A percentile compares a stretch with the other conserved stretches of the same genome.
Evolutionary conservation across 2,329 filamentous ascomycete genomes (phyloP).

Genomic region (Pseudogymnoascus sp.): DNA sequence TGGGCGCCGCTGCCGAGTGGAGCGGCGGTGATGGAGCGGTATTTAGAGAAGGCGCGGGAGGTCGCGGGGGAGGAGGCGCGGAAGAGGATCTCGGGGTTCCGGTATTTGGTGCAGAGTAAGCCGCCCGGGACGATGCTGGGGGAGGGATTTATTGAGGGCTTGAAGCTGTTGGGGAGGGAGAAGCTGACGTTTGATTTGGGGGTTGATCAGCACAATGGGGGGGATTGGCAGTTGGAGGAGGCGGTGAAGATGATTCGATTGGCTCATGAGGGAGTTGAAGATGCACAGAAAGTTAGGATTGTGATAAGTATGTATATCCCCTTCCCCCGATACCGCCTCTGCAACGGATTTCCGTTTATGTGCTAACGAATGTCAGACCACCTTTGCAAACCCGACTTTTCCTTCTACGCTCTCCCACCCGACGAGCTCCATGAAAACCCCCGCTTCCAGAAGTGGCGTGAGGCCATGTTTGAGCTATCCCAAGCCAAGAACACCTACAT

Average conservation of each 20-base stretch:
- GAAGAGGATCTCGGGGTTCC: conserved; percentile 64
- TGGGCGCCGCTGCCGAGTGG: conserved; percentile 79
- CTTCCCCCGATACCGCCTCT: neutral
- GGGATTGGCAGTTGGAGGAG: conserved; percentile 65
- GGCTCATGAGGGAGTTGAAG: conserved; percentile 52
- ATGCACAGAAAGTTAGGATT: conserved; percentile 42
- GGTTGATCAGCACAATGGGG: conserved; percentile 70
- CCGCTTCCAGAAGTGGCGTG: conserved; percentile 58
- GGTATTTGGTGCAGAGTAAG: conserved; percentile 77
- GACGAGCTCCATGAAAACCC: conserved; percentile 29
- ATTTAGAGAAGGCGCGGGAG: conserved; percentile 53
- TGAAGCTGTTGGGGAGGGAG: conserved; percentile 55
- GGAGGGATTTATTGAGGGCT: conserved; percentile 52
- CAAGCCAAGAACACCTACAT: conserved; percentile 63
- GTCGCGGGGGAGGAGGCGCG: conserved; percentile 45
- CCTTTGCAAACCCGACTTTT: conserved; percentile 78
- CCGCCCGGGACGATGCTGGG: conserved; percentile 55
- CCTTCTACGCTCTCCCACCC: conserved; percentile 45
- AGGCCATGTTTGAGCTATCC: conserved; percentile 58
- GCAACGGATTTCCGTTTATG: neutral
- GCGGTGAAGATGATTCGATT: conserved; percentile 59
- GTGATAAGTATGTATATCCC: conserved; percentile 25
- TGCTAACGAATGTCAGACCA: conserved; percentile 51
- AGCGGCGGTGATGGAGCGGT: conserved; percentile 48
- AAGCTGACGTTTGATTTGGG: conserved; percentile 73